Evolutionary conservation across 2,329 filamentous ascomycete genomes (phyloP).

Genomic region (Immersiporthe knoxdaviesiana): DNA sequence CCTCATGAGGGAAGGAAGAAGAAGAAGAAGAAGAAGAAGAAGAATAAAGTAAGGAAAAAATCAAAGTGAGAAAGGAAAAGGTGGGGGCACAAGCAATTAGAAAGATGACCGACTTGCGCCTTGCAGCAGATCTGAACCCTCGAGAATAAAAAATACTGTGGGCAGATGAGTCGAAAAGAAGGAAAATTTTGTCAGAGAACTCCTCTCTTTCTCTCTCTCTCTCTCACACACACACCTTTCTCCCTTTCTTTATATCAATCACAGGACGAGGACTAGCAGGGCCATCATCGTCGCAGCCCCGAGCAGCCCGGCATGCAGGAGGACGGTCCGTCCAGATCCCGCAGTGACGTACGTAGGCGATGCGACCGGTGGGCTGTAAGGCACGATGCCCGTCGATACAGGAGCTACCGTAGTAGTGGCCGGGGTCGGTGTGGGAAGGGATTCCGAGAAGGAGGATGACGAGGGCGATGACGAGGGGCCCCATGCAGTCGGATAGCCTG

Average conservation of each 20-base stretch:
- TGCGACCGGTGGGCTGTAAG: slow-evolving; percentile 2
- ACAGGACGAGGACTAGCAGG: slow-evolving; percentile 12
- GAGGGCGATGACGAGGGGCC: too few relatives aligned
- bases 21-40: background rate
- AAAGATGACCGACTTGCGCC: background rate
- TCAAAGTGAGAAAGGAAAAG: background rate
- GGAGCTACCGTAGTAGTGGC: background rate
- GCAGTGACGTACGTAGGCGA: slow-evolving; percentile 20
- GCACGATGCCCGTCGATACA: slow-evolving; percentile 4
- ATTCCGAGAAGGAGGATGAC: background rate
- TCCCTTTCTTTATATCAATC: too few relatives aligned
- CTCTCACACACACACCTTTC: too few relatives aligned
- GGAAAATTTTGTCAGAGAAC: background rate
- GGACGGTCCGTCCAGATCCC: slow-evolving; percentile 13
- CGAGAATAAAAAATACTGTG: background rate
- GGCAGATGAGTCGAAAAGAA: background rate
- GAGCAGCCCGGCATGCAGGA: background rate
- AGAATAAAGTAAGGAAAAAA: background rate
- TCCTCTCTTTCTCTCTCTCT: background rate
- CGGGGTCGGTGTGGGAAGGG: slow-evolving; percentile 1
- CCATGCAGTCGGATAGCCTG: background rate
- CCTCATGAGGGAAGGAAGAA: background rate
- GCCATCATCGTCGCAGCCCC: slow-evolving; percentile 7
- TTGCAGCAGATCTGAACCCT: slow-evolving; percentile 11
- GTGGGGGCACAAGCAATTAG: background rate